phyloP scores from a whole-genome alignment of 768 basidiomycete species.

The Mycena chlorophos region DNA sequence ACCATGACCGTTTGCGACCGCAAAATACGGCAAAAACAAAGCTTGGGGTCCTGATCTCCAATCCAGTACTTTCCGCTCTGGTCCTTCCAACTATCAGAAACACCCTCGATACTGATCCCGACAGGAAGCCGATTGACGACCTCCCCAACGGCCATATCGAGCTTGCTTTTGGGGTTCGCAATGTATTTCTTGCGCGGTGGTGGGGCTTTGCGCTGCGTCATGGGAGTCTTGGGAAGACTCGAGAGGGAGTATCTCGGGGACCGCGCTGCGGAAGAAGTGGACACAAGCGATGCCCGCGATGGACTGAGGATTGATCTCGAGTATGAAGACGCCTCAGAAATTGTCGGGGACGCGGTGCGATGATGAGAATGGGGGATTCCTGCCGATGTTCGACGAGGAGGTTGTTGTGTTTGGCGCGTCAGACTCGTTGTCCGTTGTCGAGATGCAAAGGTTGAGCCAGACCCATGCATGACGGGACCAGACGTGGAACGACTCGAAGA shows the following conservation, averaged over 20 bases:
- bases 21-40: conserved; percentile 90
- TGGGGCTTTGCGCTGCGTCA: conserved; percentile 46
- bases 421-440: conserved; percentile 78
- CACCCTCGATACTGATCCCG: conserved; percentile 78
- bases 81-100: conserved; percentile 85
- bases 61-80: conserved; percentile 97
- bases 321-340: conserved; percentile 57
- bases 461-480: conserved; percentile 62
- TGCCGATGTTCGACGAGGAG: conserved; percentile 35
- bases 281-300: conserved; percentile 43
- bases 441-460: conserved; percentile 78
- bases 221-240: conserved; percentile 41
- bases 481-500: conserved; percentile 68
- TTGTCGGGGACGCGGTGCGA: conserved; percentile 57
- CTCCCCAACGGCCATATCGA: conserved; percentile 90
- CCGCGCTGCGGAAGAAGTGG: conserved; percentile 65
- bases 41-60: conserved; percentile 83
- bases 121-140: conserved; percentile 88
- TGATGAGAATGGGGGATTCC: conserved; percentile 35
- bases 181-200: conserved; percentile 68
- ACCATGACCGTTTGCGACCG: conserved; percentile 96
- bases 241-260: conserved; percentile 66
- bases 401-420: conserved; percentile 35
- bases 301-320: conserved; percentile 47
- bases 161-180: conserved; percentile 85